Base-by-base conservation (phyloP, 2,329 filamentous ascomycete genomes). In the Fusarium pseudocircinatum region DNA sequence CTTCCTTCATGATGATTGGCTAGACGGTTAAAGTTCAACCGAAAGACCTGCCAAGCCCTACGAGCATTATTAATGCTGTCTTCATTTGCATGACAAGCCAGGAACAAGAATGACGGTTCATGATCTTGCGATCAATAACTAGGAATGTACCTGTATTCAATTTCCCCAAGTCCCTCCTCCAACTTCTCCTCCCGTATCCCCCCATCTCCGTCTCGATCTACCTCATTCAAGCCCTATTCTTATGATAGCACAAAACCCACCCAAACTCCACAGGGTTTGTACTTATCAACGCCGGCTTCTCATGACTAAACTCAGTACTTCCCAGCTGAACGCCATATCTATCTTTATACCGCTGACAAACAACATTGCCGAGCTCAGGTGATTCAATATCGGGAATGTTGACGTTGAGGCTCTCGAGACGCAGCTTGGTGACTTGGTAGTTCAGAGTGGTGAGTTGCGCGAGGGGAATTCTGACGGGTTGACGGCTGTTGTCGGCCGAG, bases 191-290 rank as follows among this genome's bases (percentile, higher is more conserved):
- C 28, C 28, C 7, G 28, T 28, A 28, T 28, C 28, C 28, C 28
- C 28, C 28, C 28, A 28, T 28, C 28, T 28, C 28, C 28, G 7
- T 28, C 28, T 15, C 32, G 5, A 14, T 15, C 20, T 18, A 20
- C 20, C 5, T 8, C 2, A 16, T 14, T 56, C 18, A 70, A 42
- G 60, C 43, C 24, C 39, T 61, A n/a, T 65, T n/a, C 60, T 62
- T 46, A 30, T 46, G 70, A 4, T 73, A 73, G 2, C 70, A 73
- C 47, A 73, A 22, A 11, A 73, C 67, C 52, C 57, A 73, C 2
- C 70, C 70, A 57, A 67, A 67, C 7, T 71, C 70, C 26, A 73
- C 70, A 10, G 70, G 70, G 15, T 73, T 73, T n/a, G 70, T 73
- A n/a, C 57, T 67, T 5, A 73, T 44, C 6, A 67, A 49, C 14